A percentile compares a stretch with the other conserved stretches of the same genome.
These are phyloP conservation scores for Babesia ovata DNA, from an alignment of 169 alveolate species.

Conservation along the genomic window DNA sequence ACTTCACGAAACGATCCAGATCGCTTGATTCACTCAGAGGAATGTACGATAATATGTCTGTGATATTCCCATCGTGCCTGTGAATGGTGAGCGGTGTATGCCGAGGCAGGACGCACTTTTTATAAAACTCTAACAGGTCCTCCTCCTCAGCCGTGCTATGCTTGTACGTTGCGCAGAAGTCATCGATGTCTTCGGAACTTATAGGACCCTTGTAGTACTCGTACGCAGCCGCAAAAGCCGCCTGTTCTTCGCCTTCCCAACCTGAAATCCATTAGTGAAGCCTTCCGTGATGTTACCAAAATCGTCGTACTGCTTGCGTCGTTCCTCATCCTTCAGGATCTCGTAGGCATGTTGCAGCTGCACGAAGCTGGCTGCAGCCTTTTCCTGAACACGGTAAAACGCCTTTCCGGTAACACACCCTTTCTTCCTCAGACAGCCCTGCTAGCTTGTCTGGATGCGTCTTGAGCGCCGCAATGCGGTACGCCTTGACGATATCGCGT, in stretches of 20 bases:
- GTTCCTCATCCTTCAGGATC: constrained; percentile 72
- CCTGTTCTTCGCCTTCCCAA: constrained; percentile 69
- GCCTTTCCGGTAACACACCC: constrained; percentile 13
- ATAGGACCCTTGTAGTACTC: constrained; percentile 67
- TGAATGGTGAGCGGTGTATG: background rate
- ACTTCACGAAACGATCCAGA: constrained; percentile 60
- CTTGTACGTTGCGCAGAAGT: constrained; percentile 68
- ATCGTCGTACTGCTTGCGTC: constrained; percentile 70
- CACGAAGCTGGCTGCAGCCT: constrained; percentile 69
- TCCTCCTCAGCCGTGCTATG: constrained; percentile 74
- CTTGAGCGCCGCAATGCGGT: constrained; percentile 85
- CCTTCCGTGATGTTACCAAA: constrained; percentile 50
- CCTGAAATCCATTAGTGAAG: constrained; percentile 12
- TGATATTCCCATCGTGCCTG: constrained; percentile 70
- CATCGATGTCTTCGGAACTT: constrained; percentile 63
- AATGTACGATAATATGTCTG: constrained; percentile 64
- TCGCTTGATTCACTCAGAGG: constrained; percentile 74
- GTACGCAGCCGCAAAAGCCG: constrained; percentile 59
- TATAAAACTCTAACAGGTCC: constrained; percentile 72
- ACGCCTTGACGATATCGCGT: constrained; percentile 90
- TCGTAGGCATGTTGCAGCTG: constrained; percentile 79
- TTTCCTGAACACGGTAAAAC: constrained; percentile 35
- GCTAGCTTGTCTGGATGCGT: constrained; percentile 91
- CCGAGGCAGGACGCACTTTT: constrained; percentile 47
- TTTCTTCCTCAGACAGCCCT: constrained; percentile 33